A percentile compares a stretch with the other conserved stretches of the same genome.
phyloP scores from a whole-genome alignment of 257 asterid species.

The Primulina huaijiensis region DNA sequence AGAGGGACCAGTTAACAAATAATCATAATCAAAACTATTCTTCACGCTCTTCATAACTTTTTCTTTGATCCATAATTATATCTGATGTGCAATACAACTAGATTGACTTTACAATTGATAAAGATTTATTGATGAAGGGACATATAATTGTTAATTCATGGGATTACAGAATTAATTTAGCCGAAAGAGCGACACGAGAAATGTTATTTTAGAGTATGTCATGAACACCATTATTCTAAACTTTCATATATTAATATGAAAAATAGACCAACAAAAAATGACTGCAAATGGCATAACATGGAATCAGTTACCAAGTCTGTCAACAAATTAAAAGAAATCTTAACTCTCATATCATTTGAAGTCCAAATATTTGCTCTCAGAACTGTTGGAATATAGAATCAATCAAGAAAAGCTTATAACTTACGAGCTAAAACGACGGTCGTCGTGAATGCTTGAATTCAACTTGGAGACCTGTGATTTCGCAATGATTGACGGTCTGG shows the following conservation, averaged over 20 bases:
- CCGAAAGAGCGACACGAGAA: too few relatives aligned
- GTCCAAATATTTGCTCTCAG: slow-evolving; percentile 9
- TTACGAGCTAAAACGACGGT: background rate
- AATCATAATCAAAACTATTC: slow-evolving; percentile 12
- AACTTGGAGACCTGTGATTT: slow-evolving; percentile 5
- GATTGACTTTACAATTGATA: background rate
- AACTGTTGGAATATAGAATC: slow-evolving; percentile 5
- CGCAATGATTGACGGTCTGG: slow-evolving; percentile 64
- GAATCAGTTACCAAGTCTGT: background rate
- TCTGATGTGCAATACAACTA: background rate
- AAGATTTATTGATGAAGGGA: slow-evolving; percentile 23
- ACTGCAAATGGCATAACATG: too few relatives aligned
- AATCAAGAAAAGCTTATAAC: background rate
- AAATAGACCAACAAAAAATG: too few relatives aligned
- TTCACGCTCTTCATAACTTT: slow-evolving; percentile 14
- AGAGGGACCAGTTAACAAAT: too few relatives aligned
- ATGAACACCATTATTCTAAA: too few relatives aligned
- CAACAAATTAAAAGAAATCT: slow-evolving; percentile 1
- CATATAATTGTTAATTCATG: too few relatives aligned
- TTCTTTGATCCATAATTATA: slow-evolving; percentile 16
- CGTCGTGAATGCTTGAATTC: background rate
- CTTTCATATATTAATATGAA: too few relatives aligned
- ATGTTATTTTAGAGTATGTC: too few relatives aligned
- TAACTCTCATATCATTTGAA: slow-evolving; percentile 3
- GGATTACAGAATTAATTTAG: background rate